These are phyloP conservation scores for Acer saccharum DNA, from an alignment of 345 rosid species.

Conservation along the genomic window DNA sequence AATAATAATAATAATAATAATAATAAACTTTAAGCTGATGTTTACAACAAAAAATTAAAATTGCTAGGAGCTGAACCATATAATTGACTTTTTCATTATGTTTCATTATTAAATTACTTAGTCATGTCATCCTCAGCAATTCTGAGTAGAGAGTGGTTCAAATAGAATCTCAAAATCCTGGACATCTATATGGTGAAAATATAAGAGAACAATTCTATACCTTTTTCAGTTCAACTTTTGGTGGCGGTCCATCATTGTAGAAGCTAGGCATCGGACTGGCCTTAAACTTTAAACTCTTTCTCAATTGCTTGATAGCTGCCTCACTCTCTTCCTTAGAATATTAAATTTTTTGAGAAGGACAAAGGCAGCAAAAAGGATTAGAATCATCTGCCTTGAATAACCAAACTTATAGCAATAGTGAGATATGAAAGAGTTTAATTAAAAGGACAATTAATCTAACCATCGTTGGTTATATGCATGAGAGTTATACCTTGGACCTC, in stretches of 20 bases:
- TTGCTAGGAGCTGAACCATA: slow-evolving; percentile 16
- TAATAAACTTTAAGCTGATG: background rate
- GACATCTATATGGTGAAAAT: background rate
- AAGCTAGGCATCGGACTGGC: slow-evolving; percentile 92
- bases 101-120: background rate
- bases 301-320: slow-evolving; percentile 78
- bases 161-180: background rate
- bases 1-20: background rate
- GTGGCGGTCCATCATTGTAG: slow-evolving; percentile 86
- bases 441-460: background rate
- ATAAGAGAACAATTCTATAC: slow-evolving; percentile 33
- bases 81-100: background rate
- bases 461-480: background rate
- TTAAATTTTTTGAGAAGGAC: background rate
- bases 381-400: slow-evolving; percentile 12
- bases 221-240: slow-evolving; percentile 83
- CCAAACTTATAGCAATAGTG: background rate
- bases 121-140: background rate
- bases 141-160: background rate
- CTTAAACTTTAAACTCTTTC: slow-evolving; percentile 74
- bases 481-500: slow-evolving; percentile 59
- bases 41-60: background rate
- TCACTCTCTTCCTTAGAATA: slow-evolving; percentile 73
- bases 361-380: slow-evolving; percentile 4
- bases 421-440: background rate